Base-by-base conservation (phyloP, 2,329 filamentous ascomycete species). In the Xylariales sp. region DNA sequence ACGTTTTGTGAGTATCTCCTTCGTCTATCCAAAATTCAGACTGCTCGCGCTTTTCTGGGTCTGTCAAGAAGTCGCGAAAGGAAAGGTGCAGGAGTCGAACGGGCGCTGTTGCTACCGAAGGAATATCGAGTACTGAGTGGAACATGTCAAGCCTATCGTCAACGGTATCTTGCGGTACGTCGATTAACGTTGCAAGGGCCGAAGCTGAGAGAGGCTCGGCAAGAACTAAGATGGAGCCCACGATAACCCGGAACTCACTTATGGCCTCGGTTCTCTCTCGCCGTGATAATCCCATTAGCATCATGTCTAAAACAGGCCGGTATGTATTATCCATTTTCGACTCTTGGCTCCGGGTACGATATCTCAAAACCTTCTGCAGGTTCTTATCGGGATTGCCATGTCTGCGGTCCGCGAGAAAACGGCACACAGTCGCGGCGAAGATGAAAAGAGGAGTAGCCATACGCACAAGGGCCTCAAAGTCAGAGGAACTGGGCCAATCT, bases 371-470 rank as follows among this genome's bases (percentile, higher is more conserved):
- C 23, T 48, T 58, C 5, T 18, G 1, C 46, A 71, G 67, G 10
- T 68, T 63, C 32, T 1, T 52, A 1, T 36, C 52, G 12, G 64
- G 62, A 4, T 3, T 52, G 9, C 57, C 62, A 5, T 7, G 43
- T 10, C 36, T 56, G 4, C 28, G 16, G 23, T 68, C 58, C 14
- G 23, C 48, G 6, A 78, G 36, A 46, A 77, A 78, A 3, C 73
- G 74, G 45, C 76, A 78, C 5, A 70, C 64, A 4, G 75, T 78
- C 30, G 73, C 67, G 32, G 76, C 75, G 61, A 75, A 77, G 61
- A 78, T 78, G 68, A 78, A 78, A 1, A 77, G 67, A 16, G 74
- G 75, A 16, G 73, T 57, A 9, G 76, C 73, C 49, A 75, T 72
- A 1, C 59, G 6, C 1, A 71, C 56, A 2, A 74, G 62, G n/a